phyloP scores from a whole-genome alignment of 306 rosid genomes.

The Glycine soja region DNA sequence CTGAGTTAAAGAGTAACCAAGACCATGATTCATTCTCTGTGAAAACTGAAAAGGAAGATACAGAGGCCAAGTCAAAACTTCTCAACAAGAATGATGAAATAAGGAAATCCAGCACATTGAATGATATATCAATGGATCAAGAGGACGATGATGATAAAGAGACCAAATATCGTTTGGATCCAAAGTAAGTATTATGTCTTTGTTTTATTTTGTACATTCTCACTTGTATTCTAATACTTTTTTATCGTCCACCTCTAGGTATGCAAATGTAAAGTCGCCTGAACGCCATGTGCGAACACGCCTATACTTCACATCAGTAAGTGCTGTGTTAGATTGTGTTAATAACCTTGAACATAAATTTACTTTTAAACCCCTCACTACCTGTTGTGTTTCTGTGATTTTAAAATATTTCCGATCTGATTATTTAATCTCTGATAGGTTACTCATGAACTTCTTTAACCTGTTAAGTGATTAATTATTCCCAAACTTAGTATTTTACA shows the following conservation, averaged over 20 bases:
- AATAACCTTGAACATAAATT: slow-evolving; percentile 19
- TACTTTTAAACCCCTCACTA: neutral
- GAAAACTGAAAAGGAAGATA: slow-evolving; percentile 62
- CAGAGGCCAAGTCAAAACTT: slow-evolving; percentile 62
- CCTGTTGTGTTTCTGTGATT: neutral
- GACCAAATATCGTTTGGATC: slow-evolving; percentile 96
- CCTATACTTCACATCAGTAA: slow-evolving; percentile 91
- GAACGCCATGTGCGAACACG: slow-evolving; percentile 98
- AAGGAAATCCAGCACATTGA: slow-evolving; percentile 62
- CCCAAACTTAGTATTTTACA: neutral
- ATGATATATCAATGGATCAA: slow-evolving; percentile 79
- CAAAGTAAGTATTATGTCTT: slow-evolving; percentile 65
- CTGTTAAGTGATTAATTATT: neutral
- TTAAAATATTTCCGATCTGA: slow-evolving; percentile 21
- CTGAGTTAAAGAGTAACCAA: slow-evolving; percentile 79
- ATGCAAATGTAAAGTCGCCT: slow-evolving; percentile 96
- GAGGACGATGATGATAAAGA: slow-evolving; percentile 97
- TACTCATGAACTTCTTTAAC: neutral
- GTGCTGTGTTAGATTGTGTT: slow-evolving; percentile 46
- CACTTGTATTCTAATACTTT: slow-evolving; percentile 24
- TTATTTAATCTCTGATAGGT: slow-evolving; percentile 7
- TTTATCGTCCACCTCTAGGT: slow-evolving; percentile 61
- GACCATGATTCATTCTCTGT: slow-evolving; percentile 59
- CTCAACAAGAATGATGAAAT: slow-evolving; percentile 65
- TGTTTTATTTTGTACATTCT: slow-evolving; percentile 19